A percentile compares a stretch with the other conserved stretches of the same genome.
Conservation (phyloP, 1,139 yeast species). For the Eremothecium cymbalariae region DNA sequence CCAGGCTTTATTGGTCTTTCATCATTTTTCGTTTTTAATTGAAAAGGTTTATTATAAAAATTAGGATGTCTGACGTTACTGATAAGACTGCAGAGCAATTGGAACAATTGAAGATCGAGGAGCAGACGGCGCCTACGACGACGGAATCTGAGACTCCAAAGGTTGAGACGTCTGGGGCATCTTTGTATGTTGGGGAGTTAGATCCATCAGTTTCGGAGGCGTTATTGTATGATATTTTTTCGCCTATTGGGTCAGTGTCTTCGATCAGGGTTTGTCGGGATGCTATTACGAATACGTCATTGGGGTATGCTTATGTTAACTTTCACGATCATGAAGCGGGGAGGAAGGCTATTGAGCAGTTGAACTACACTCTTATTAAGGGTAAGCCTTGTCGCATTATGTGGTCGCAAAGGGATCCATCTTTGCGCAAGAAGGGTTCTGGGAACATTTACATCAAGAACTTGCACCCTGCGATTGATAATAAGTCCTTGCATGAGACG, state of each 20-base stretch:
- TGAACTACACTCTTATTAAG: slow-evolving; percentile 88
- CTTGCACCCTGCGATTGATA: slow-evolving; percentile 96
- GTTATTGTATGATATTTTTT: slow-evolving; percentile 85
- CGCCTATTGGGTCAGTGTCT: slow-evolving; percentile 91
- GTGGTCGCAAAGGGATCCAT: slow-evolving; percentile 99
- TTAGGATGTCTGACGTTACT: slow-evolving; percentile 35
- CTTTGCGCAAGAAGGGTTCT: slow-evolving; percentile 89
- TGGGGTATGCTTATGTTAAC: slow-evolving; percentile 98
- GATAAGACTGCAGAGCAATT: slow-evolving; percentile 36
- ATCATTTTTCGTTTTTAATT: too few species aligned
- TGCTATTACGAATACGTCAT: slow-evolving; percentile 92
- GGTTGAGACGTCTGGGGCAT: slow-evolving; percentile 52
- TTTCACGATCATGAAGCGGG: slow-evolving; percentile 87
- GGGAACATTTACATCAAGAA: slow-evolving; percentile 98
- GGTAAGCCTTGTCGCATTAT: slow-evolving; percentile 98
- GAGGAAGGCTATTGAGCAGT: slow-evolving; percentile 88
- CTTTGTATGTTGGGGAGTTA: slow-evolving; percentile 96
- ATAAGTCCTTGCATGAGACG: slow-evolving; percentile 97
- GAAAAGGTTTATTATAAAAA: slow-evolving; percentile 11
- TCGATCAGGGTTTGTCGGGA: slow-evolving; percentile 99
- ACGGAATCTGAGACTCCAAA: slow-evolving; percentile 32
- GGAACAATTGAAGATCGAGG: slow-evolving; percentile 34
- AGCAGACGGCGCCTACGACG: slow-evolving; percentile 26
- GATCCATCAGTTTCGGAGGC: slow-evolving; percentile 93
- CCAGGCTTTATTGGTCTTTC: too few species aligned